Conservation (phyloP, 768 basidiomycete species). For the Naematelia encephala region DNA sequence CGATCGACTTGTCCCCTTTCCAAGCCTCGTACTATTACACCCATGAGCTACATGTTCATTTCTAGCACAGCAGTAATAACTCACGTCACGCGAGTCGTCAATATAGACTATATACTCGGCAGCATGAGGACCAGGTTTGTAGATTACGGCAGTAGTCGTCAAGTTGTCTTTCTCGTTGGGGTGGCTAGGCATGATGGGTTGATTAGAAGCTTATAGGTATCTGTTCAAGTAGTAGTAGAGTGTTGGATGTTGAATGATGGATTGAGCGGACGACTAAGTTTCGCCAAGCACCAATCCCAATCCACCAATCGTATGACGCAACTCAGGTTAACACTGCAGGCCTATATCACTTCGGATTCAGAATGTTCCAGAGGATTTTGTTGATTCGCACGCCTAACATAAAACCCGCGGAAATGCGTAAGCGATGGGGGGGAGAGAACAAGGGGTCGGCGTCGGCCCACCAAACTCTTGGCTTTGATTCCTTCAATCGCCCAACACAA, state of each 20-base stretch:
- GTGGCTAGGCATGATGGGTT: constrained; percentile 8
- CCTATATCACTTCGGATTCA: not conserved
- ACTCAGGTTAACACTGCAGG: too few species aligned
- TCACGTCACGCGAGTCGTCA: constrained; percentile 42
- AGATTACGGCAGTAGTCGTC: constrained; percentile 24
- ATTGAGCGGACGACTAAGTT: too few species aligned
- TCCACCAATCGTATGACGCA: too few species aligned
- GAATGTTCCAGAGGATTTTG: not conserved
- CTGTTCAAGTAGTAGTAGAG: not conserved
- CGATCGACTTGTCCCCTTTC: constrained; percentile 43
- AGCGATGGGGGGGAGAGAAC: not conserved
- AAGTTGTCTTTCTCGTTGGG: not conserved
- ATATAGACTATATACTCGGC: constrained; percentile 43
- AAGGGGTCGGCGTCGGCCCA: not conserved
- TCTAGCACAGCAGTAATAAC: constrained; percentile 4
- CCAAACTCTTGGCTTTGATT: not conserved
- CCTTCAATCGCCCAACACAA: not conserved
- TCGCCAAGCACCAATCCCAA: too few species aligned
- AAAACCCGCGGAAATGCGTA: not conserved
- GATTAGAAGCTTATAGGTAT: not conserved
- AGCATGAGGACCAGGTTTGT: constrained; percentile 35
- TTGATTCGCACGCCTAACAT: not conserved
- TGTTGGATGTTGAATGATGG: too few species aligned
- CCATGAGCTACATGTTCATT: not conserved
- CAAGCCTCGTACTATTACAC: constrained; percentile 38